Base-by-base conservation (phyloP, 129 eudicot species). In the Centella asiatica region DNA sequence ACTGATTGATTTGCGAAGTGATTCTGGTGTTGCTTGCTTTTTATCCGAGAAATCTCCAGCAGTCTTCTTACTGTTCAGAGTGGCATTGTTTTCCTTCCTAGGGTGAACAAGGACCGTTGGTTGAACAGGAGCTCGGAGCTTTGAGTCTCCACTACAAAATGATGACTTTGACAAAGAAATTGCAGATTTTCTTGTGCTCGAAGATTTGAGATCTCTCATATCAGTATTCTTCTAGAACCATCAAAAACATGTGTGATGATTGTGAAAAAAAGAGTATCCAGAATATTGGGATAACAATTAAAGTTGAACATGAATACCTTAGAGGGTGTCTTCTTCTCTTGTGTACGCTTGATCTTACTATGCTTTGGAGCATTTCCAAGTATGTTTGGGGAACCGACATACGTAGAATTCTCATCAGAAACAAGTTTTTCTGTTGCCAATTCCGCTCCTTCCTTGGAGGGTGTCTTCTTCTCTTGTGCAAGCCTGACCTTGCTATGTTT, bases 1-100 rank as follows among this genome's bases (percentile, higher is more conserved):
- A 55, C 78, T 78, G 54, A 78, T 68, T 23, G 94, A 79, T 79
- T 67, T 82, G 69, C 80, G 83, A 70, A 84, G 76, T 40, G 83
- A 72, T 36, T 71, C 68, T 20, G 70, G 48, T 22, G 40, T 37
- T 66, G 77, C 53, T 72, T 44, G 70, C 76, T 76, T 78, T 74
- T 75, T 80, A 62, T 74, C 82, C 46, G 19, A 27, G 10, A 52
- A 46, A 6, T 53, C 81, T 49, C 24, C 67, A 45, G 57, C 69
- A 62, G 52, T 33, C 66, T 73, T 76, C 20, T 33, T 73, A 54
- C 65, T 47, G 56, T 17, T 44, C 34, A 70, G 61, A 57, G 58
- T 55, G 20, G 75, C 45, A 49, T 58, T 65, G 24, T 42, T 73
- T 62, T 72, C 72, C 70, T 56, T 76, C 50, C 31, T 57, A 44